Percentiles rank a stretch among this genome's conserved stretches.
These are phyloP conservation scores for Trichoderma guizhouense DNA, from an alignment of 2,329 filamentous ascomycete genomes.

Conservation along the genomic window DNA sequence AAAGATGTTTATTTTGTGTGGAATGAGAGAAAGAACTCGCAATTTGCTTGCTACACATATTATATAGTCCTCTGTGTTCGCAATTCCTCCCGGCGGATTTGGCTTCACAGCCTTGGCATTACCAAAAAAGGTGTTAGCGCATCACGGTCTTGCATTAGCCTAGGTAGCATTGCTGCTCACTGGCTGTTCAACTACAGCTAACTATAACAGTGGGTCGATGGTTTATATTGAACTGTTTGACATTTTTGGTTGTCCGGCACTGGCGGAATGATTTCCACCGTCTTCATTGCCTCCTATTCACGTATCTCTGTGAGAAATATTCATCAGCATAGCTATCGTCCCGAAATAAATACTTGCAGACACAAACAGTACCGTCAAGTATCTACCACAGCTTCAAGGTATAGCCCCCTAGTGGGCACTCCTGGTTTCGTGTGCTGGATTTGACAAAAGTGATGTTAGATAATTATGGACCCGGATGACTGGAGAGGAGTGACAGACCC, in stretches of 20 bases:
- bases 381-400: neutral
- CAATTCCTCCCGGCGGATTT: neutral
- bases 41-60: neutral
- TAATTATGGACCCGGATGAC: neutral
- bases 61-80: neutral
- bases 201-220: neutral
- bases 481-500: neutral
- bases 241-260: neutral
- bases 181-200: neutral
- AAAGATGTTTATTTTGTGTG: neutral
- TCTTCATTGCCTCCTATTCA: neutral
- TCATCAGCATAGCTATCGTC: neutral
- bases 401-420: neutral
- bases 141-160: slow-evolving; percentile 3
- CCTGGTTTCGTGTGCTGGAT: neutral
- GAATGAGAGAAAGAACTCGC: neutral
- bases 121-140: neutral
- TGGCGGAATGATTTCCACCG: neutral
- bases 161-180: neutral
- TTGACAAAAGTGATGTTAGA: neutral
- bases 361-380: neutral
- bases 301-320: neutral
- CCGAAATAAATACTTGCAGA: neutral
- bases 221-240: neutral
- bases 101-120: neutral